Conservation (phyloP, 2,329 filamentous ascomycete species). For the Neoarthrinium moseri region DNA sequence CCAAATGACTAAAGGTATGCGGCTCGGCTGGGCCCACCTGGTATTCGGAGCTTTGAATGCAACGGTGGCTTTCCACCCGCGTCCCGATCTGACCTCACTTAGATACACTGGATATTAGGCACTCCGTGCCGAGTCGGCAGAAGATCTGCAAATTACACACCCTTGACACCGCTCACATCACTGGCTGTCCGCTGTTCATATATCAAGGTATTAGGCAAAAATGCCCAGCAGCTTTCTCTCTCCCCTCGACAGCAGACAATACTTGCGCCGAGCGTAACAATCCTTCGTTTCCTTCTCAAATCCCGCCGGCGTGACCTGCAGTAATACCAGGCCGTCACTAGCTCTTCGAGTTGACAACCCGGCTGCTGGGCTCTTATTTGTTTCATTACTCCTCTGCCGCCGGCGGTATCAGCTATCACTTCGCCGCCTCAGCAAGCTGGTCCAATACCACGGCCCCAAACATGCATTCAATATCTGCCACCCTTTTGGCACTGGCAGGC, state of each 20-base stretch:
- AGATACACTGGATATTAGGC: slow-evolving; percentile 1
- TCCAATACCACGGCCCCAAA: neutral
- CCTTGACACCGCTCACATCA: too few relatives aligned
- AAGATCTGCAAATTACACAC: slow-evolving; percentile 4
- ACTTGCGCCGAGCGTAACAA: neutral
- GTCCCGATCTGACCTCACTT: neutral
- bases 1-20: neutral
- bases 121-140: slow-evolving; percentile 4
- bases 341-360: neutral
- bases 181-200: neutral
- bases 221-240: neutral
- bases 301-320: neutral
- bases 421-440: too few relatives aligned
- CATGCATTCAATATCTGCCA: neutral
- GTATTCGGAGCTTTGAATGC: neutral
- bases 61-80: neutral
- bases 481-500: slow-evolving; percentile 11
- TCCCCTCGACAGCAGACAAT: neutral
- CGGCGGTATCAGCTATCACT: too few relatives aligned
- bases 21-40: neutral
- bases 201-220: slow-evolving; percentile 2
- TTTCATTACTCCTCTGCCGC: neutral
- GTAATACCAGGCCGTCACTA: too few relatives aligned
- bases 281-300: neutral
- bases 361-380: slow-evolving; percentile 1